Evolutionary conservation across 306 rosid genomes (phyloP).

Genomic region (Casuarina equisetifolia): DNA sequence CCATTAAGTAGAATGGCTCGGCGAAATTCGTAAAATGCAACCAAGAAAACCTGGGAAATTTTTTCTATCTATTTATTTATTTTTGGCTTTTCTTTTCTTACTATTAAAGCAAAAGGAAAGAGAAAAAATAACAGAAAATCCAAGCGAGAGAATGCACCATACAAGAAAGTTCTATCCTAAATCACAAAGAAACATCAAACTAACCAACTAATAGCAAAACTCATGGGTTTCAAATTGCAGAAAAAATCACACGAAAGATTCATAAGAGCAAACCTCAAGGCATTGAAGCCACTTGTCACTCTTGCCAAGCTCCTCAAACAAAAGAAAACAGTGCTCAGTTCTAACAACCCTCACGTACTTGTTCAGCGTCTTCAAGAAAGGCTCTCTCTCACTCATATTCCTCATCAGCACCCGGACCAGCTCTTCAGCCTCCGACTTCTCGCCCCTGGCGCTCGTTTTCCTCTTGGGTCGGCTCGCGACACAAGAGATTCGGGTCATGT

Average conservation of each 20-base stretch:
- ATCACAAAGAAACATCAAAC: not conserved
- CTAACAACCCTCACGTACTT: constrained; percentile 68
- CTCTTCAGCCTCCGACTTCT: constrained; percentile 57
- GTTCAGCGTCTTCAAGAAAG: constrained; percentile 63
- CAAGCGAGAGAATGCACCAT: not conserved
- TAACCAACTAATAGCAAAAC: not conserved
- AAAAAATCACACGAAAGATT: not conserved
- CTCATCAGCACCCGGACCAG: constrained; percentile 56
- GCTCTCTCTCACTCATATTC: constrained; percentile 69
- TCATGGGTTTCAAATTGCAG: constrained; percentile 4
- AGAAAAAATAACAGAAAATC: not conserved
- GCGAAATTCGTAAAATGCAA: not conserved
- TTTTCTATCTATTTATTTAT: not conserved
- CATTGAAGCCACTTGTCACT: constrained; percentile 80
- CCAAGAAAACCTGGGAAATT: not conserved
- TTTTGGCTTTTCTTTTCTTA: not conserved
- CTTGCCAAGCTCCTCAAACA: constrained; percentile 79
- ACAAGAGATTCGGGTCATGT: constrained; percentile 40
- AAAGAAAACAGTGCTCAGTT: constrained; percentile 83
- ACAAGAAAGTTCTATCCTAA: constrained; percentile 4
- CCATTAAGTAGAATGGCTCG: not conserved
- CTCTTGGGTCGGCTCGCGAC: constrained; percentile 37
- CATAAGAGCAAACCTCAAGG: constrained; percentile 65
- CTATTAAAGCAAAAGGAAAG: not conserved
- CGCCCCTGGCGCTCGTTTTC: constrained; percentile 23